Conservation (phyloP, 2,329 filamentous ascomycete genomes). For the Triangularia setosa region DNA sequence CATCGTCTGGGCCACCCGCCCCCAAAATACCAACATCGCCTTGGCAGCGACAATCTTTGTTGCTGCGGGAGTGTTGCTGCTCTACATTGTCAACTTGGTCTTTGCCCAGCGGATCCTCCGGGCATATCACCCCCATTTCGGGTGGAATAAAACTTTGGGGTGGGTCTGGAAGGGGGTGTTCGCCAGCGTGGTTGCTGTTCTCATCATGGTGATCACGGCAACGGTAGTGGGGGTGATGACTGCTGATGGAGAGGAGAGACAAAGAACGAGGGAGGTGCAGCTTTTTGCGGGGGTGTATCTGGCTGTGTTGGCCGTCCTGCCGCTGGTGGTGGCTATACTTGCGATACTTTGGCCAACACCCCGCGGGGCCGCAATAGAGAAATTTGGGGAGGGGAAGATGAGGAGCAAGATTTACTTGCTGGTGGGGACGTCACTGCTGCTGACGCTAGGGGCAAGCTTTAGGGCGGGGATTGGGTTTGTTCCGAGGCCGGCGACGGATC, state of each 20-base stretch:
- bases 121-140: conserved; percentile 64
- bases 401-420: conserved; percentile 62
- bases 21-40: conserved; percentile 39
- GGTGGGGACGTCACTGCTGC: conserved; percentile 51
- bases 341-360: conserved; percentile 28
- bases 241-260: conserved; percentile 45
- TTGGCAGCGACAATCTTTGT: conserved; percentile 66
- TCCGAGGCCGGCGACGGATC: conserved; percentile 44
- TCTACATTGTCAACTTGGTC: conserved; percentile 75
- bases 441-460: conserved; percentile 68
- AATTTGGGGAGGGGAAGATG: conserved; percentile 65
- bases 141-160: conserved; percentile 58
- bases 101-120: conserved; percentile 72
- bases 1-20: conserved; percentile 48
- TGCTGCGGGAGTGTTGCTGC: conserved; percentile 66
- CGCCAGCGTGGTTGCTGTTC: conserved; percentile 44
- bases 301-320: conserved; percentile 63
- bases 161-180: conserved; percentile 51
- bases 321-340: conserved; percentile 50
- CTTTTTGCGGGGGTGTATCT: conserved; percentile 60
- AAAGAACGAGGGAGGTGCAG: conserved; percentile 59
- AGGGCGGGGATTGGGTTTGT: conserved; percentile 58
- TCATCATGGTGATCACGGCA: conserved; percentile 37
- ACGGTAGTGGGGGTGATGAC: conserved; percentile 66
- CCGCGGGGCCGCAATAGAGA: conserved; percentile 38